A percentile compares a stretch with the other conserved stretches of the same genome.
Evolutionary conservation across 495 filamentous ascomycete species (phyloP).

Genomic region (Cercophora scortea): DNA sequence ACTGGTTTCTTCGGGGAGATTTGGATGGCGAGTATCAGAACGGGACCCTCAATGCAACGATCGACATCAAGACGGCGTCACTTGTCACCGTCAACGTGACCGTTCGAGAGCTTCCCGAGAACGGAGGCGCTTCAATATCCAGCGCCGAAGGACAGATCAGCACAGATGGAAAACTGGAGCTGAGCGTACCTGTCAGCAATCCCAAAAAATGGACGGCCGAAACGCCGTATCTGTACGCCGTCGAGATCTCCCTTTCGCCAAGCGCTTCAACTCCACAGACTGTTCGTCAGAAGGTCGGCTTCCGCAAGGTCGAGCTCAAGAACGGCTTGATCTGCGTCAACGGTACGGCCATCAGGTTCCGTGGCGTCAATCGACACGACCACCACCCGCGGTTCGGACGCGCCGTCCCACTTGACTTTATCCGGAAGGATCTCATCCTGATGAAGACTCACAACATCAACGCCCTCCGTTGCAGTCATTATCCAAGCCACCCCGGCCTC

Average conservation of each 20-base stretch:
- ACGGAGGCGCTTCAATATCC: slow-evolving; percentile 11
- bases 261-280: background rate
- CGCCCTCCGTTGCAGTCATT: slow-evolving; percentile 54
- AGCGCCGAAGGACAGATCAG: slow-evolving; percentile 1
- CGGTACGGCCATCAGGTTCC: slow-evolving; percentile 45
- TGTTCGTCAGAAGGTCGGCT: slow-evolving; percentile 37
- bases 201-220: slow-evolving; percentile 62
- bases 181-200: slow-evolving; percentile 34
- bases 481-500: slow-evolving; percentile 50
- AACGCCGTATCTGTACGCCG: slow-evolving; percentile 49
- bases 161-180: slow-evolving; percentile 11
- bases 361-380: slow-evolving; percentile 58
- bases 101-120: slow-evolving; percentile 23
- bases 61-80: slow-evolving; percentile 28
- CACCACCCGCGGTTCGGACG: slow-evolving; percentile 53
- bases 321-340: slow-evolving; percentile 53
- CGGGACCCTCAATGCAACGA: slow-evolving; percentile 40
- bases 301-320: slow-evolving; percentile 50
- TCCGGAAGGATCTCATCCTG: slow-evolving; percentile 49
- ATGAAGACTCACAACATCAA: slow-evolving; percentile 67
- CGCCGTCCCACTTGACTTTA: slow-evolving; percentile 49
- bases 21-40: slow-evolving; percentile 48
- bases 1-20: slow-evolving; percentile 47
- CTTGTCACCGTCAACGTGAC: slow-evolving; percentile 23
- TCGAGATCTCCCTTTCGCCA: slow-evolving; percentile 28